Evolutionary conservation across 2,329 filamentous ascomycete species (phyloP).

Genomic region (Neopestalotiopsis clavispora): DNA sequence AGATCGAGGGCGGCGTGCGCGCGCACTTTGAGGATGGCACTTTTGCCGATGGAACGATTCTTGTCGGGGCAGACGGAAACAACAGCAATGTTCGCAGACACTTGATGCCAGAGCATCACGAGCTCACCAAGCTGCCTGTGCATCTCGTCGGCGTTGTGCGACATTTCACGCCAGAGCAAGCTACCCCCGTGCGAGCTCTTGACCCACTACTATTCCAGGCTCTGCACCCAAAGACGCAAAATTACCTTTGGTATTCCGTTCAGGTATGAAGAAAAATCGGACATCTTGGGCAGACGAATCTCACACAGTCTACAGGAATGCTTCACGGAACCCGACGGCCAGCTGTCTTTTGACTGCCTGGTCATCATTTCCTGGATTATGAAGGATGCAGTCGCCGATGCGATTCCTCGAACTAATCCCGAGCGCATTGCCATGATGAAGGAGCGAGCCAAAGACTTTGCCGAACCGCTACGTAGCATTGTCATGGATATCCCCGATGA

Average conservation of each 20-base stretch:
- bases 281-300: too few relatives aligned
- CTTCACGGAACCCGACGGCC: constrained; percentile 30
- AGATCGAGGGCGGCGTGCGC: constrained; percentile 28
- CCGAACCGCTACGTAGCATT: constrained; percentile 44
- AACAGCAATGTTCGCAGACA: constrained; percentile 41
- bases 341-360: constrained; percentile 45
- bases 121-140: constrained; percentile 40
- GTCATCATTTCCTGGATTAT: constrained; percentile 53
- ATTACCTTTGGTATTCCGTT: constrained; percentile 55
- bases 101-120: constrained; percentile 36
- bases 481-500: constrained; percentile 49
- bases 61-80: constrained; percentile 47
- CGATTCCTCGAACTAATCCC: constrained; percentile 37
- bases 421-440: constrained; percentile 46
- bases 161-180: constrained; percentile 42
- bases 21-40: constrained; percentile 39
- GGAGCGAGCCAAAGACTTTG: constrained; percentile 35
- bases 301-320: neutral
- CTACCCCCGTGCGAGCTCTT: constrained; percentile 44
- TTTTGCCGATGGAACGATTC: constrained; percentile 34
- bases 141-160: constrained; percentile 43
- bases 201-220: constrained; percentile 62
- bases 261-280: constrained; percentile 45
- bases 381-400: constrained; percentile 32
- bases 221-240: constrained; percentile 53